Evolutionary conservation across 2,329 filamentous ascomycete species (phyloP).

Genomic region (Onygenales sp.): DNA sequence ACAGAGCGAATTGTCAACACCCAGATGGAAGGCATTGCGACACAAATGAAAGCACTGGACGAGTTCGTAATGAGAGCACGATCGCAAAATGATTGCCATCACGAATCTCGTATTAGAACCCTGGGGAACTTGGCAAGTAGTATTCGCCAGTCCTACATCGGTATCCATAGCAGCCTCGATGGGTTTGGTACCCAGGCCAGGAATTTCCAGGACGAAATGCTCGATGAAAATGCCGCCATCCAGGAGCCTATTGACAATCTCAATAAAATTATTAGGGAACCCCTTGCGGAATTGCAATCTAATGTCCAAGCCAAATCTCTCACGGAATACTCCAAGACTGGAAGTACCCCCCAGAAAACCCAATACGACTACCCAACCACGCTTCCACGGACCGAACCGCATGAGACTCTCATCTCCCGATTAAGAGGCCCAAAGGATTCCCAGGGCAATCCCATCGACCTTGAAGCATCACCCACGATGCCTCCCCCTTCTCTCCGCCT

Average conservation of each 20-base stretch:
- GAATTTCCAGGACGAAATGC: conserved; percentile 59
- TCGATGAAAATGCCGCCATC: conserved; percentile 49
- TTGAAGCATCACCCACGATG: conserved; percentile 13
- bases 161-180: conserved; percentile 60
- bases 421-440: conserved; percentile 33
- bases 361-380: conserved; percentile 71
- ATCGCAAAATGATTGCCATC: conserved; percentile 68
- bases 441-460: conserved; percentile 19
- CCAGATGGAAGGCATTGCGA: conserved; percentile 76
- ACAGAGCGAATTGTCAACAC: conserved; percentile 83
- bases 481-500: conserved; percentile 16
- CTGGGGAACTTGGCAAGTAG: conserved; percentile 57
- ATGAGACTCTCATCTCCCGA: conserved; percentile 47
- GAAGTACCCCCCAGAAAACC: conserved; percentile 72
- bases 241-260: conserved; percentile 55
- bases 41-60: conserved; percentile 83
- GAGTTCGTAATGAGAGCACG: conserved; percentile 79
- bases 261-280: conserved; percentile 50
- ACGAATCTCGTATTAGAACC: conserved; percentile 58
- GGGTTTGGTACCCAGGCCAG: conserved; percentile 59
- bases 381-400: conserved; percentile 64
- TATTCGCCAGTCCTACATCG: conserved; percentile 63
- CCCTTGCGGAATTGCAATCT: conserved; percentile 61
- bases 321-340: conserved; percentile 75
- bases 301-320: conserved; percentile 57